Base-by-base conservation (phyloP, 176 grass and related monocot species). In the Ensete glaucum region DNA sequence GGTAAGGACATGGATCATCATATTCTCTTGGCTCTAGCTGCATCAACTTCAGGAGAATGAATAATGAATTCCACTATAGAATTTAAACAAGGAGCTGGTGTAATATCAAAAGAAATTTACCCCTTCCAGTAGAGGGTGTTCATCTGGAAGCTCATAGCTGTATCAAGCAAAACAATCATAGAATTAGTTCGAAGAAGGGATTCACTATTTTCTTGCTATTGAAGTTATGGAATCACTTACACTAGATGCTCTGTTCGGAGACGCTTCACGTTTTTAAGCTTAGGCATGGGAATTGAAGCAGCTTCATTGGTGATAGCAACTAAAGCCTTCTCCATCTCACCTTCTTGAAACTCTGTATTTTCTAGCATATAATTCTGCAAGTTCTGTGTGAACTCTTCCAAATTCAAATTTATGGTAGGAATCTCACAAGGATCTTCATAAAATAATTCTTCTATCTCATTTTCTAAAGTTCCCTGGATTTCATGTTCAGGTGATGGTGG, bases 91-190 rank as follows among this genome's bases (percentile, higher is more conserved):
- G 9, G 20, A 51, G 3, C 2, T 9, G 67, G 9, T 50, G 12
- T 43, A 43, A 43, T 43, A 20, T 20, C 2, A 51, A 51, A 70
- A 1, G 63, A 3, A 1, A 51, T 21, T 97, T 65, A 97, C 94
- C 88, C 80, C 62, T 50, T 81, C 64, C 52, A 91, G 57, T 9
- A 97, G 82, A 74, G 81, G 80, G 72, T 97, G 94, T 15, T 77
- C 81, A 88, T 97, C 94, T 80, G 90, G 90, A 84, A 97, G 76
- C 72, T 97, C 94, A 1, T 97, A 97, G 4, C 94, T 97, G 85
- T 67, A 87, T 23, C 75, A 77, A 77, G 20, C 51, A 68, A 56
- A 20, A 24, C 7, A 14, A 20, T 72, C 15, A 8, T 15, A 54
- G 20, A 15, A 17, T 13, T 26, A 53, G 26, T 14, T 13, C 3